Evolutionary conservation across 2,329 filamentous ascomycete genomes (phyloP).

Genomic region (Alternaria hordeiaustralica): DNA sequence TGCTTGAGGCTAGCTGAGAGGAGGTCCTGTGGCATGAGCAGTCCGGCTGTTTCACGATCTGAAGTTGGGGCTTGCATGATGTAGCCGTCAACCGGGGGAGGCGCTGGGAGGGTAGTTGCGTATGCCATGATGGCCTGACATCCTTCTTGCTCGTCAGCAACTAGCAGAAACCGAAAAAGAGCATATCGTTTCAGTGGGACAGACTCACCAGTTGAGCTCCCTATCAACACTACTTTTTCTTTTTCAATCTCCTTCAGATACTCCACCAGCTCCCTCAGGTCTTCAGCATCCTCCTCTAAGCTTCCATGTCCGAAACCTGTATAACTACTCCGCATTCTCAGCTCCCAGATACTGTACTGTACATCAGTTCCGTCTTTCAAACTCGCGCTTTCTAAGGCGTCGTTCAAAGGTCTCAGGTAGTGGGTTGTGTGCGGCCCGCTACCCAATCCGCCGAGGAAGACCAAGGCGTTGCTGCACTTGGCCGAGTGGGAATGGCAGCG

Average conservation of each 20-base stretch:
- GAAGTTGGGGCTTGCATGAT: constrained; percentile 25
- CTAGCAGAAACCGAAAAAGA: not conserved
- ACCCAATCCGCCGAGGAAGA: constrained; percentile 26
- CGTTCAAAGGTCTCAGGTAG: not conserved
- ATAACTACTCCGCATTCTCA: constrained; percentile 29
- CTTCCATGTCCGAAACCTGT: constrained; percentile 26
- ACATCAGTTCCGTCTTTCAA: not conserved
- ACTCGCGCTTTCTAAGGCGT: not conserved
- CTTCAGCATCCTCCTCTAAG: constrained; percentile 21
- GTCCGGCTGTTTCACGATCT: constrained; percentile 19
- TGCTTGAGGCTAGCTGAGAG: constrained; percentile 6
- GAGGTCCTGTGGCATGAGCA: constrained; percentile 19
- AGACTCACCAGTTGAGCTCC: not conserved
- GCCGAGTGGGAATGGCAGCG: constrained; percentile 5
- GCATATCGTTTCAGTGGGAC: not conserved
- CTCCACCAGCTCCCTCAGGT: constrained; percentile 17
- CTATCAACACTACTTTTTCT: not conserved
- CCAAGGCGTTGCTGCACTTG: constrained; percentile 13
- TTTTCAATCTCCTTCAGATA: constrained; percentile 11
- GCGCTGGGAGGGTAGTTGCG: not conserved
- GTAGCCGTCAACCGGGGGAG: constrained; percentile 12
- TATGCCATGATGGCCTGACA: constrained; percentile 24
- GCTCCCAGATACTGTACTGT: constrained; percentile 22
- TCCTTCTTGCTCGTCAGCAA: constrained; percentile 7
- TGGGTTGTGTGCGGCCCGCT: constrained; percentile 20